These are phyloP conservation scores for Astragalus glycyphyllos DNA, from an alignment of 306 rosid genomes.

Conservation along the genomic window DNA sequence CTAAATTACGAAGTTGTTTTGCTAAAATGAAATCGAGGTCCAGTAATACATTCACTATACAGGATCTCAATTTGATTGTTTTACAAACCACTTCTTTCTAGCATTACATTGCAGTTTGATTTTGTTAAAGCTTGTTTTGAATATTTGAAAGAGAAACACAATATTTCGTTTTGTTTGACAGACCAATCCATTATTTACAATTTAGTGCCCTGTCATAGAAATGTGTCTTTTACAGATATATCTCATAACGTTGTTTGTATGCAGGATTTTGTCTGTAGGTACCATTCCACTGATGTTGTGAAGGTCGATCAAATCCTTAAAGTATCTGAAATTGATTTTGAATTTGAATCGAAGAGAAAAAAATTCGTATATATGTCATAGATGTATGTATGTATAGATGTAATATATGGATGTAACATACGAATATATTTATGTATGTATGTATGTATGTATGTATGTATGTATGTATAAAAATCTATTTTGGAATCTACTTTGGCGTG, in stretches of 20 bases:
- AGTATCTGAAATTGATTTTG: background rate
- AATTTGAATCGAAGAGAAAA: background rate
- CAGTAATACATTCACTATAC: background rate
- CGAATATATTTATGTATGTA: too few species aligned
- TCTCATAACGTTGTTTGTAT: slow-evolving; percentile 22
- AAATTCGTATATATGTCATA: too few species aligned
- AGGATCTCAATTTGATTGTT: background rate
- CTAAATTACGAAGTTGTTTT: background rate
- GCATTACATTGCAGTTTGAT: background rate
- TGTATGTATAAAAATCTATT: too few species aligned
- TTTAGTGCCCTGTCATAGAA: too few species aligned
- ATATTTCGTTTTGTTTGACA: background rate
- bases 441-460: too few species aligned
- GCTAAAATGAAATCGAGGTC: background rate
- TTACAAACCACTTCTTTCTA: background rate
- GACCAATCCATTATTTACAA: too few species aligned
- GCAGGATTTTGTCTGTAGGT: background rate
- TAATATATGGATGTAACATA: too few species aligned
- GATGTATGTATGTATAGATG: too few species aligned
- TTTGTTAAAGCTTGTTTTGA: background rate
- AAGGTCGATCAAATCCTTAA: background rate
- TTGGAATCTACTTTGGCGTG: too few species aligned
- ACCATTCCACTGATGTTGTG: background rate
- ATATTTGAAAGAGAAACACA: slow-evolving; percentile 11
- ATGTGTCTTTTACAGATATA: background rate